Percentiles rank a stretch among this genome's conserved stretches.
Conservation (phyloP, 495 filamentous ascomycete genomes). For the Massariosphaeria phaeospora region DNA sequence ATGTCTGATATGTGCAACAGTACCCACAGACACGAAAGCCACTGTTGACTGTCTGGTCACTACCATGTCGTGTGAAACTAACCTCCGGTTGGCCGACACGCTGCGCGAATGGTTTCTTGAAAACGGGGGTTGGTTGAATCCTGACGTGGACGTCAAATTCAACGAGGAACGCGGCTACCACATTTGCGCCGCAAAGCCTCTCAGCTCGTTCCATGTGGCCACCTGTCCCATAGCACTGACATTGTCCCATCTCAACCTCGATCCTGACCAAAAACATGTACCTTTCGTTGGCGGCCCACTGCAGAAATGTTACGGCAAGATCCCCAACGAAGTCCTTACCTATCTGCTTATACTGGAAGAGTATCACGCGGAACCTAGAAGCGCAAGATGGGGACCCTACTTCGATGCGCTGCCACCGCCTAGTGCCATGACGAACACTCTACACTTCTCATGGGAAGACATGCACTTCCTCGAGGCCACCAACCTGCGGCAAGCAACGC, state of each 20-base stretch:
- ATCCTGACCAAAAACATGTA: constrained; percentile 31
- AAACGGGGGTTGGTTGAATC: constrained; percentile 16
- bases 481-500: constrained; percentile 50
- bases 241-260: constrained; percentile 52
- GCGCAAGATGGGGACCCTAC: constrained; percentile 67
- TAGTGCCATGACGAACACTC: constrained; percentile 51
- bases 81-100: not conserved
- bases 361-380: constrained; percentile 48
- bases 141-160: constrained; percentile 9
- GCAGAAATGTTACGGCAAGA: not conserved
- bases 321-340: constrained; percentile 24
- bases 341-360: constrained; percentile 59
- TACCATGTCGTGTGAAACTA: not conserved
- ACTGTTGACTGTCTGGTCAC: not conserved
- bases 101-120: constrained; percentile 14
- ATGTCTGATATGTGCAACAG: not conserved
- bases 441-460: constrained; percentile 57
- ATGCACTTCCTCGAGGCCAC: constrained; percentile 56
- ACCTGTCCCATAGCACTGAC: constrained; percentile 45
- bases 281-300: constrained; percentile 18
- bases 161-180: constrained; percentile 41
- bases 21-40: not conserved
- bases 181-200: constrained; percentile 42
- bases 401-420: constrained; percentile 53
- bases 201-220: constrained; percentile 10